phyloP scores from a whole-genome alignment of 2,329 filamentous ascomycete genomes.

The Periconia digitata region DNA sequence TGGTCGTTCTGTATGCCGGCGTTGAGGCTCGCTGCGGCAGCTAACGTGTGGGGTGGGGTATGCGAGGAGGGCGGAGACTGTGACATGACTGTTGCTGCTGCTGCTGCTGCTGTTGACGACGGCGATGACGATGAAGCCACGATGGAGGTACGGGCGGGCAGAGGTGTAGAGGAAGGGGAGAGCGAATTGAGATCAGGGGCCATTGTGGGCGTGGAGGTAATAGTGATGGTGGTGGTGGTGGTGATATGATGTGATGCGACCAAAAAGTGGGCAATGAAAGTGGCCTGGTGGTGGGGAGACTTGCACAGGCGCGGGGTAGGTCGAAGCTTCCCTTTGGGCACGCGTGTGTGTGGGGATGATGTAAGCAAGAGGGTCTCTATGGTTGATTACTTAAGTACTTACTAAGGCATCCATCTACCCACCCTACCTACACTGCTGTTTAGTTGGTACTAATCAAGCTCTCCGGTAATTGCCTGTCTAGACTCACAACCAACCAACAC shows the following conservation, averaged over 20 bases:
- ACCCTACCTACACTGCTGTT: no score
- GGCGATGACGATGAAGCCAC: slow-evolving; percentile 22
- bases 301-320: neutral
- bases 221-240: neutral
- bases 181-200: slow-evolving; percentile 63
- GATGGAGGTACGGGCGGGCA: slow-evolving; percentile 15
- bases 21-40: slow-evolving; percentile 76
- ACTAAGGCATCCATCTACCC: no score
- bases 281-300: neutral
- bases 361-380: no score
- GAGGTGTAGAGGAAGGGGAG: slow-evolving; percentile 38
- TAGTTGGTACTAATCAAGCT: no score
- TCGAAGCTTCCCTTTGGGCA: no score
- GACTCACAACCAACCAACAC: no score
- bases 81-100: slow-evolving; percentile 46
- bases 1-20: slow-evolving; percentile 70
- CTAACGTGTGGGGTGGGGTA: slow-evolving; percentile 69
- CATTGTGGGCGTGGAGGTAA: slow-evolving; percentile 39
- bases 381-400: no score
- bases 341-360: no score
- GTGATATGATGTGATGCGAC: neutral
- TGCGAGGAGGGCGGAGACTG: slow-evolving; percentile 61
- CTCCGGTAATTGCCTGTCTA: no score
- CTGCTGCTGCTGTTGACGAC: slow-evolving; percentile 19
- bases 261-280: neutral